Evolutionary conservation across 169 alveolate genomes (phyloP), one percentile per base, ranked within the genome.

Genomic region (Plasmodium chabaudi): DNA sequence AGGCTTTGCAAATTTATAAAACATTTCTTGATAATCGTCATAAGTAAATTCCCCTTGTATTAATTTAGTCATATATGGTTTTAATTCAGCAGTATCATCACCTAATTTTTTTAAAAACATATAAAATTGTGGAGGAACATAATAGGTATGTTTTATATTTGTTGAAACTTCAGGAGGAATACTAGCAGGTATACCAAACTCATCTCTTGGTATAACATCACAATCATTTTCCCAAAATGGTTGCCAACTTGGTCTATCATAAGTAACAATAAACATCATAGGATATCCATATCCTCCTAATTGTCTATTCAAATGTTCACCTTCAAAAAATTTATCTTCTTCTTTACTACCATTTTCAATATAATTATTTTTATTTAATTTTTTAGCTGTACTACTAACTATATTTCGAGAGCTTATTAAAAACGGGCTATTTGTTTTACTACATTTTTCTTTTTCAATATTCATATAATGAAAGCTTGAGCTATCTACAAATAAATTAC

Each of bases 11-110:
- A 95, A 95, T 73, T 93, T 93, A 89, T 96, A 96, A 93, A 96
- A 96, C 98, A 96, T 96, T 87, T 96, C 98, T 88, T 95, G 97
- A 84, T 94, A 96, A 88, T 96, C 98, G 57, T 95, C 94, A 88
- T 93, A 94, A 60, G 98, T 96, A 88, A 96, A 92, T 73, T 93
- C 95, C 2, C 97, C 97, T 42, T 77, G 25, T 19, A 93, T 92
- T 15, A 96, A 92, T 93, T 95, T 94, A 70, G 92, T 94, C 96
- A 94, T 94, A 87, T 94, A 95, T 9, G 98, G 98, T 93, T 93
- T 95, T 46, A 96, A 89, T 65, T 89, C 95, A 1, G 96, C 97
- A 9, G 98, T 96, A 60, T 96, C 98, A 74, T 96, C 98, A 15
- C 97, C 98, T 75, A 96, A 91, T 88, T 95, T 96, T 89, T 96